These are phyloP conservation scores for Tillandsia fasciculata DNA, from an alignment of 176 grass and related monocot genomes.

Conservation along the genomic window DNA sequence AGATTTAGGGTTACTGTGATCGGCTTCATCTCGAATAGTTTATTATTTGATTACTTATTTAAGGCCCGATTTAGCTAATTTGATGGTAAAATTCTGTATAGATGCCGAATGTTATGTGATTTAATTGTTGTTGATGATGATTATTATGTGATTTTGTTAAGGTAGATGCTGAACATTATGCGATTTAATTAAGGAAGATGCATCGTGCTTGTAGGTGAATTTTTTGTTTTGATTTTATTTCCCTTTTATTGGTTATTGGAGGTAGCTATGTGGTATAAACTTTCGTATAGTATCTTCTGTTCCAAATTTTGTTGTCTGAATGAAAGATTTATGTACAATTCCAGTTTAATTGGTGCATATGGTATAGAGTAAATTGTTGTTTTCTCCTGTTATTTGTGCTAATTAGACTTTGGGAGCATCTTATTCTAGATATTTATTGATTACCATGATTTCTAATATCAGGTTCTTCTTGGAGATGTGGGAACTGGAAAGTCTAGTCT, in stretches of 20 bases:
- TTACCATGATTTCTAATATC: neutral
- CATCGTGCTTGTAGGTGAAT: no score
- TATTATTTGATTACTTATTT: neutral
- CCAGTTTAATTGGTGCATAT: neutral
- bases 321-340: neutral
- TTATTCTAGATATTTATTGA: neutral
- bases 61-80: slow-evolving; percentile 16
- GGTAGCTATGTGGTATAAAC: neutral
- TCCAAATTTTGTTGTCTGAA: neutral
- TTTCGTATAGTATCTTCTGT: neutral
- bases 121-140: no score
- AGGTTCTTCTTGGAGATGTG: slow-evolving; percentile 95
- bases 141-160: no score
- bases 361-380: neutral
- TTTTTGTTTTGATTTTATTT: no score
- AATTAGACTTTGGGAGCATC: neutral
- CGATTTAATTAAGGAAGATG: no score
- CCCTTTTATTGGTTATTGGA: neutral
- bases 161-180: no score
- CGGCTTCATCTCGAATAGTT: neutral
- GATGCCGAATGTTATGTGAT: no score
- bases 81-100: neutral
- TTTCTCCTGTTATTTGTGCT: neutral
- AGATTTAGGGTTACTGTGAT: neutral
- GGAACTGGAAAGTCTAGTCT: slow-evolving; percentile 89